Evolutionary conservation across 148 eudicot species (phyloP), one percentile per base, ranked within the genome.

Genomic region (Nyssa sinensis): DNA sequence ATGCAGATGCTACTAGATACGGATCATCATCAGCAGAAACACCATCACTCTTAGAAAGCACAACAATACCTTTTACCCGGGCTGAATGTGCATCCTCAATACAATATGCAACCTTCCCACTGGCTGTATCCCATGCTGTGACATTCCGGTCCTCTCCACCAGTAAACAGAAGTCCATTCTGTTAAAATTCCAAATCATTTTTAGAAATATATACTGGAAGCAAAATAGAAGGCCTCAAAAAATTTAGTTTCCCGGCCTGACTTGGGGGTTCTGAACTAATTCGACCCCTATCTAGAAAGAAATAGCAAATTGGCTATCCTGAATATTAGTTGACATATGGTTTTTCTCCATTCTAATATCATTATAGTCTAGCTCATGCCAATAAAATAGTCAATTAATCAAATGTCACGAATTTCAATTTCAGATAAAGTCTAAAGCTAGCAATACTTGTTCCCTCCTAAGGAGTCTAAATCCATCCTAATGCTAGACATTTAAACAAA

Each of bases 21-120:
- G 96, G 97, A 77, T 78, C 78, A 62, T 80, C 92, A 47, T 78
- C 81, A 47, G 74, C 77, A 30, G 74, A 69, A 31, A 80, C 82
- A 66, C 72, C 85, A 53, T 68, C 80, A 68, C 78, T 79, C 60
- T 66, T 77, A 33, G 90, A 75, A 25, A 95, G 87, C 67, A 95
- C 96, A 59, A 90, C 97, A 57, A 95, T 82, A 53, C 98, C 98
- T 84, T 95, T 95, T 37, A 95, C 85, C 68, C 98, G 98, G 17
- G 96, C 70, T 47, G 88, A 79, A 85, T 95, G 98, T 53, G 98
- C 98, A 76, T 85, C 84, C 62, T 90, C 91, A 58, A 95, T 86
- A 41, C 77, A 81, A 74, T 89, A 89, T 35, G 98, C 96, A 82
- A 80, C 79, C 79, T 89, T 89, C 63, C 98, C 98, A 72, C 85